A percentile compares a stretch with the other conserved stretches of the same genome.
phyloP scores from a whole-genome alignment of 23 red algal species.

The Agarophyton chilense region DNA sequence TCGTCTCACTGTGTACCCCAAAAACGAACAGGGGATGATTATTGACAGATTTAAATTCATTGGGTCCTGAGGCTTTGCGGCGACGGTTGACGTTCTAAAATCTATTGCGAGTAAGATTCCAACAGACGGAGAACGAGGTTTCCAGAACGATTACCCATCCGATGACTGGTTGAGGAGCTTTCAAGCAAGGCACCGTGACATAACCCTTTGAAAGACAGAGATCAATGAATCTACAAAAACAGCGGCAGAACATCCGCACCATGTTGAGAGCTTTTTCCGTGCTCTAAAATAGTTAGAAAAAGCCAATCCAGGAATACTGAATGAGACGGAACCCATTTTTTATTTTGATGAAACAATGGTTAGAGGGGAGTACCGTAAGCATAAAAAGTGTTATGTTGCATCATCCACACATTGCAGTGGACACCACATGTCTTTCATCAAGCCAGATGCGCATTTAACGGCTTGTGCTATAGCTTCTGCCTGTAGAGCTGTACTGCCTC shows the following conservation, averaged over 20 bases:
- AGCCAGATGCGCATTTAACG: neutral
- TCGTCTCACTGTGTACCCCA: neutral
- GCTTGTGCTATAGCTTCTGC: neutral
- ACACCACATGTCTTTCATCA: neutral
- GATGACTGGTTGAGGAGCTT: constrained; percentile 10
- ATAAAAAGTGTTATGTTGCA: neutral
- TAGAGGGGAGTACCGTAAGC: neutral
- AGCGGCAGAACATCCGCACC: neutral
- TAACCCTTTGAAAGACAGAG: neutral
- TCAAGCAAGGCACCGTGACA: neutral
- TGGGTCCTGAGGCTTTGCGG: neutral
- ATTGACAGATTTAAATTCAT: neutral
- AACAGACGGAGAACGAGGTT: neutral
- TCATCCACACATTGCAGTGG: neutral
- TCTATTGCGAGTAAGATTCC: neutral
- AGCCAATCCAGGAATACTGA: neutral
- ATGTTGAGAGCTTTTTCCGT: neutral
- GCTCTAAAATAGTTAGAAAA: neutral
- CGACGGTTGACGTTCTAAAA: neutral
- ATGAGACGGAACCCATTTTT: neutral
- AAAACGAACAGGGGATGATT: neutral
- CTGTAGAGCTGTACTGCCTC: neutral
- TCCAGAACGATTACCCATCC: neutral
- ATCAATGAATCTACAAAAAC: neutral
- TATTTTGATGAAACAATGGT: neutral